phyloP scores from a whole-genome alignment of 768 basidiomycete genomes.

The Fistulinella prunicolor region DNA sequence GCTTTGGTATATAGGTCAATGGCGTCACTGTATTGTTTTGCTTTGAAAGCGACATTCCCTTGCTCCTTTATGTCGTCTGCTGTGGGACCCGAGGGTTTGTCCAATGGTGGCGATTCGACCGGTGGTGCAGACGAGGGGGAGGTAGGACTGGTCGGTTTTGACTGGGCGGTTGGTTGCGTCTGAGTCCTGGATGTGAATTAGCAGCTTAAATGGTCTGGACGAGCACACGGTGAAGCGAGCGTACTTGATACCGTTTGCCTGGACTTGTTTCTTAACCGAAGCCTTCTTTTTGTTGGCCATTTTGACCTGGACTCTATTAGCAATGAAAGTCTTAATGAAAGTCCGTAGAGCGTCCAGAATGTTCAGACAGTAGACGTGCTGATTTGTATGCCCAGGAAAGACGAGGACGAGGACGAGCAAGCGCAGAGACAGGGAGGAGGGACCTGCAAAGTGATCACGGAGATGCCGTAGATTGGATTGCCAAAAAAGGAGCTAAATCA shows the following conservation, averaged over 20 bases:
- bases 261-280: conserved; percentile 27
- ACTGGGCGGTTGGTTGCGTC: neutral
- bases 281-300: conserved; percentile 34
- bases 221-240: neutral
- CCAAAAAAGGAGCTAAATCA: conserved; percentile 8
- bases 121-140: conserved; percentile 17
- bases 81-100: conserved; percentile 34
- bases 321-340: neutral
- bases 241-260: conserved; percentile 27
- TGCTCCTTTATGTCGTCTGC: conserved; percentile 65
- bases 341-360: conserved; percentile 11
- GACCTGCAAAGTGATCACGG: conserved; percentile 3
- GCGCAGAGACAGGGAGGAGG: neutral
- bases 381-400: neutral
- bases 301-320: conserved; percentile 3
- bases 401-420: neutral
- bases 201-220: neutral
- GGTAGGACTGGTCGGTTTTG: conserved; percentile 15
- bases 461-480: neutral
- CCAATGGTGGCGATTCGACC: conserved; percentile 6
- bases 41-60: conserved; percentile 75
- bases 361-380: neutral
- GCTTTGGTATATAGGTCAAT: conserved; percentile 73
- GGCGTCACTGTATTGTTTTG: conserved; percentile 61
- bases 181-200: conserved; percentile 20